Conservation (phyloP, 805 yeast genomes). For the Barnettozyma vustinii region DNA sequence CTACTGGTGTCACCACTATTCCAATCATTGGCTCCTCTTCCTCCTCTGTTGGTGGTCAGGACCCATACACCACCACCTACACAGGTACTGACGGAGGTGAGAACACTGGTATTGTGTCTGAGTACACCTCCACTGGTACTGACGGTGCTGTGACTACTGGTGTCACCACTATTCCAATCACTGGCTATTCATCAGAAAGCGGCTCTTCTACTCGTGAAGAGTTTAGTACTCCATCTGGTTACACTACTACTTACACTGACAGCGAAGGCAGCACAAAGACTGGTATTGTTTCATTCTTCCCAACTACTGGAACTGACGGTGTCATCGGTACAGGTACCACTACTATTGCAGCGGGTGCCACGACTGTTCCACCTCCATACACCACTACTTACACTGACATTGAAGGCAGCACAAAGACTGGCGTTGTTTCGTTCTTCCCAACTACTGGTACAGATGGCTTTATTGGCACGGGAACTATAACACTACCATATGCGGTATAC, state of each 20-base stretch:
- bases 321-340: constrained; percentile 4
- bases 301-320: constrained; percentile 3
- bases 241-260: constrained; percentile 6
- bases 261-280: constrained; percentile 1
- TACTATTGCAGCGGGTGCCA: not conserved
- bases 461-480: constrained; percentile 13
- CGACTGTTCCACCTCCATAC: not conserved
- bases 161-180: too few species aligned
- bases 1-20: not conserved
- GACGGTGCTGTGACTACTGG: too few species aligned
- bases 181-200: too few species aligned
- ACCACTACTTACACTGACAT: constrained; percentile 5
- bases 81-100: too few species aligned
- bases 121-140: too few species aligned
- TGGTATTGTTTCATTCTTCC: constrained; percentile 5
- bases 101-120: too few species aligned
- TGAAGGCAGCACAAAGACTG: constrained; percentile 1
- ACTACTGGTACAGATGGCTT: constrained; percentile 2
- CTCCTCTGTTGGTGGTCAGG: not conserved
- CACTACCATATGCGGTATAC: not conserved
- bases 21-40: too few species aligned
- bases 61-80: constrained; percentile 1
- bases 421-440: constrained; percentile 1
- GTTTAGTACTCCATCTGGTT: too few species aligned
- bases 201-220: too few species aligned